phyloP scores from a whole-genome alignment of 2,329 filamentous ascomycete species.

The Aureobasidium zeae region DNA sequence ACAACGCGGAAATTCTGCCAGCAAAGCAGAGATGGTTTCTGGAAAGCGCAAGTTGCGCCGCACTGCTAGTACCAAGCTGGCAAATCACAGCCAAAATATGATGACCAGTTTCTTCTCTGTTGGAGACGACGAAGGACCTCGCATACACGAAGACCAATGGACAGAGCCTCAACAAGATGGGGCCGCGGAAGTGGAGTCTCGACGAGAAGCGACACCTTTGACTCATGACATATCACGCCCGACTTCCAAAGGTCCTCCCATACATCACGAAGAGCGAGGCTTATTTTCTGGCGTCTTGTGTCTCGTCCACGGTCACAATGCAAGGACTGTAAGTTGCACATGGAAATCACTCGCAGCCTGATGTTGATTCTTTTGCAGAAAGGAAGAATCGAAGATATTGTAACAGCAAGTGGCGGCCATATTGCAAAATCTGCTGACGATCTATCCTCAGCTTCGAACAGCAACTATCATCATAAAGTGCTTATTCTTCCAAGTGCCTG shows the following conservation, averaged over 20 bases:
- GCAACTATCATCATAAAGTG: conserved; percentile 22
- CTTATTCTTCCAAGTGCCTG: conserved; percentile 30
- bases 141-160: conserved; percentile 8
- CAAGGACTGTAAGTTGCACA: conserved; percentile 4
- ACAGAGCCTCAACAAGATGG: not conserved
- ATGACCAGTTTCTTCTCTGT: conserved; percentile 73
- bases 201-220: not conserved
- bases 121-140: conserved; percentile 14
- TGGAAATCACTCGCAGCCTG: too few species aligned
- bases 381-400: conserved; percentile 1
- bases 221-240: not conserved
- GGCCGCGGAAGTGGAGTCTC: not conserved
- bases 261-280: conserved; percentile 16
- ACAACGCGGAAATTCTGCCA: conserved; percentile 19
- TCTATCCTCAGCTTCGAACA: conserved; percentile 19
- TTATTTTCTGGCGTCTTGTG: conserved; percentile 25
- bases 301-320: conserved; percentile 11
- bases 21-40: conserved; percentile 35
- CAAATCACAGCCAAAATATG: conserved; percentile 69
- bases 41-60: conserved; percentile 75
- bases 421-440: conserved; percentile 21
- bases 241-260: not conserved
- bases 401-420: conserved; percentile 25
- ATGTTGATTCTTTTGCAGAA: not conserved
- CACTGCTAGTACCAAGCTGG: conserved; percentile 75